Conservation (phyloP, 805 yeast genomes). For the Candida bentonensis region DNA sequence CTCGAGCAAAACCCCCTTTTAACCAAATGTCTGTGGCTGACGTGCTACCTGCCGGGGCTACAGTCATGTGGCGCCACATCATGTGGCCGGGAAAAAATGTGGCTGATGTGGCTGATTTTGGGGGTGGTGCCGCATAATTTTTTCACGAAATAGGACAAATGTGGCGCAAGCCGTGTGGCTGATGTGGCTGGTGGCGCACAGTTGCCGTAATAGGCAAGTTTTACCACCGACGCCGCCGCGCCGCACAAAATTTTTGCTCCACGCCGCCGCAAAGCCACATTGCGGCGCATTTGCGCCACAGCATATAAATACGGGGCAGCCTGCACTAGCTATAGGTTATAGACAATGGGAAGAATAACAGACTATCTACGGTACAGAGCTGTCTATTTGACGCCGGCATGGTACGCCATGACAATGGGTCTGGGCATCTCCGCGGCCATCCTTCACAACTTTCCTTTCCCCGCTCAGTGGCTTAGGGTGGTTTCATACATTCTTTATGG, state of each 20-base stretch:
- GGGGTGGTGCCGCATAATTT: no score
- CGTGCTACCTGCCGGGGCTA: no score
- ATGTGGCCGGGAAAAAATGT: no score
- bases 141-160: no score
- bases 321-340: neutral
- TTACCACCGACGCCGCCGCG: neutral
- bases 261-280: no score
- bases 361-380: slow-evolving; percentile 1
- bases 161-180: no score
- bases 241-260: neutral
- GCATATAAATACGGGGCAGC: neutral
- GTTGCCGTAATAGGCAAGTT: neutral
- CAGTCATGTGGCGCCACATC: no score
- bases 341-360: neutral
- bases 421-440: slow-evolving; percentile 58
- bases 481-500: slow-evolving; percentile 53
- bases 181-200: neutral
- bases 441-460: slow-evolving; percentile 52
- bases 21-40: no score
- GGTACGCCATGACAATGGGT: slow-evolving; percentile 76
- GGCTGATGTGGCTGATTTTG: no score
- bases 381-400: slow-evolving; percentile 16
- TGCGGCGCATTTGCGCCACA: neutral
- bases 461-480: slow-evolving; percentile 40
- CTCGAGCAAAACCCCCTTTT: no score